Evolutionary conservation across 129 eudicot genomes (phyloP), one percentile per base, ranked within the genome.

Genomic region (Kitagawia praeruptora): DNA sequence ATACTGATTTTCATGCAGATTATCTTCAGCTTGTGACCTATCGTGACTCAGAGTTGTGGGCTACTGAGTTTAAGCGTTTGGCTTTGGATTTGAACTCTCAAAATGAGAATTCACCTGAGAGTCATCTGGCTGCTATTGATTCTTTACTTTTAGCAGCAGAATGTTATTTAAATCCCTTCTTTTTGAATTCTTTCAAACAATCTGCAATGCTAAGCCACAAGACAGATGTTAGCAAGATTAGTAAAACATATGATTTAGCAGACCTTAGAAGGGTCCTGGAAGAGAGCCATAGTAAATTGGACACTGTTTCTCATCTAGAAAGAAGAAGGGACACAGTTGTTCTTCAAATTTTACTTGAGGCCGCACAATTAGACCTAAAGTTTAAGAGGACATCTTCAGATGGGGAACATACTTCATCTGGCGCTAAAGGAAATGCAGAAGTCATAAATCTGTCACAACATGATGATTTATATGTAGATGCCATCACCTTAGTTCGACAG

Each of bases 101-200:
- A 82, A 72, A 78, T 69, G 87, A 85, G 69, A 79, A 80, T 63
- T 82, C 88, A 39, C 87, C 82, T 8, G 97, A 94, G 87, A 86
- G 92, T 78, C 97, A 94, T 69, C 84, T 79, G 82, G 96, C 97
- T 81, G 92, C 97, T 69, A 80, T 92, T 34, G 98, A 94, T 85
- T 89, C 98, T 82, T 86, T 94, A 88, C 89, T 94, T 78, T 79
- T 94, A 80, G 97, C 97, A 38, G 98, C 98, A 54, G 98, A 94
- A 67, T 94, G 98, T 78, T 89, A 91, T 80, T 84, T 90, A 21
- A 92, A 91, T 90, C 98, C 98, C 70, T 88, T 83, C 87, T 87
- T 90, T 85, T 77, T 88, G 88, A 80, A 80, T 83, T 84, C 96
- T 79, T 86, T 83, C 66, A 82, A 78, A 75, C 91, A 83, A 70